Percentiles rank a stretch among this genome's conserved stretches.
Evolutionary conservation across 345 rosid genomes (phyloP).

Genomic region (Hibiscus tridactylites): DNA sequence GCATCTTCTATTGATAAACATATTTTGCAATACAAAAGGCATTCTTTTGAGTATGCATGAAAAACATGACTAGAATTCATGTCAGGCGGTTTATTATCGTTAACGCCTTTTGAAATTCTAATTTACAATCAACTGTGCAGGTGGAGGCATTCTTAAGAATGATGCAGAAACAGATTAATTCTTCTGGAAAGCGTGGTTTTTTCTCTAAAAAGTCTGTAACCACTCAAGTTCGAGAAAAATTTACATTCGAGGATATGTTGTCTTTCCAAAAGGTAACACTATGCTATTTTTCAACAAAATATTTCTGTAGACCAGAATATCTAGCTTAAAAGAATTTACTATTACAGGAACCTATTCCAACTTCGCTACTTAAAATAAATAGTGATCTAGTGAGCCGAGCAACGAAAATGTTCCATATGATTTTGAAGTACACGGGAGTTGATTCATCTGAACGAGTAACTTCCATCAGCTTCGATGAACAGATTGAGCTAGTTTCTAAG

Average conservation of each 20-base stretch:
- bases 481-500: conserved; percentile 80
- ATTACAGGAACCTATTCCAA: conserved; percentile 84
- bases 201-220: conserved; percentile 72
- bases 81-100: background rate
- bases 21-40: background rate
- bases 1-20: background rate
- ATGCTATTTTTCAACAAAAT: background rate
- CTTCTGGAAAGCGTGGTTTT: conserved; percentile 82
- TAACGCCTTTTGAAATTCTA: background rate
- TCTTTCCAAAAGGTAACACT: conserved; percentile 80
- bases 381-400: conserved; percentile 79
- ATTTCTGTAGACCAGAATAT: background rate
- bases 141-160: conserved; percentile 83
- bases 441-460: conserved; percentile 76
- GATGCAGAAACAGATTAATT: conserved; percentile 95
- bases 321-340: conserved; percentile 15
- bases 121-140: conserved; percentile 19
- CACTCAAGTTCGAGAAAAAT: conserved; percentile 66
- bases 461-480: conserved; percentile 71
- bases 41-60: background rate
- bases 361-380: conserved; percentile 80
- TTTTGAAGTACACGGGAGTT: conserved; percentile 85
- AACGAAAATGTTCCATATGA: conserved; percentile 71
- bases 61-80: background rate
- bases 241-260: conserved; percentile 93